A percentile compares a stretch with the other conserved stretches of the same genome.
Conservation (phyloP, 140 eudicot species). For the Erigeron philadelphicus region DNA sequence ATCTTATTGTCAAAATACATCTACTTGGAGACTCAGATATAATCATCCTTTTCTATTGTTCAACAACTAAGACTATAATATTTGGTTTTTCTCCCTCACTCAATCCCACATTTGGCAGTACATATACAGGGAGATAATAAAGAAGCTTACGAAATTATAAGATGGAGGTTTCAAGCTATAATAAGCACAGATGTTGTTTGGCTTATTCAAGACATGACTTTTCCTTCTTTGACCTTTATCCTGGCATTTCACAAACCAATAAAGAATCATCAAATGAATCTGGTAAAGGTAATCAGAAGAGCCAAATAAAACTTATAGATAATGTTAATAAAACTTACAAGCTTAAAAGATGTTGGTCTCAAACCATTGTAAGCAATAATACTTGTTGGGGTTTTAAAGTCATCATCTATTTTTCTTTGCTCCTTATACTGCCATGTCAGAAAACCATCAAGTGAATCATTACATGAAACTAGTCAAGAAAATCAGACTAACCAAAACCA, state of each 20-base stretch:
- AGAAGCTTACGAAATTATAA: slow-evolving; percentile 65
- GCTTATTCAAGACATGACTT: slow-evolving; percentile 20
- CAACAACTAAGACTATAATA: background rate
- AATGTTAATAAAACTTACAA: slow-evolving; percentile 44
- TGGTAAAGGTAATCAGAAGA: background rate
- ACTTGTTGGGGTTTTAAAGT: slow-evolving; percentile 17
- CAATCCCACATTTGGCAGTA: slow-evolving; percentile 3
- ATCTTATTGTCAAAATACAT: background rate
- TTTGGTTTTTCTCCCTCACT: background rate
- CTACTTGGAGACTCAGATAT: background rate
- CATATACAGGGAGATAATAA: slow-evolving; percentile 12
- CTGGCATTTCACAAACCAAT: slow-evolving; percentile 24
- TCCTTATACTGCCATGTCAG: slow-evolving; percentile 41
- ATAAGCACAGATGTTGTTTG: slow-evolving; percentile 49
- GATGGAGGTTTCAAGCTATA: slow-evolving; percentile 72
- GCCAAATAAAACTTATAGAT: background rate
- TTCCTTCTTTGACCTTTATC: slow-evolving; percentile 35
- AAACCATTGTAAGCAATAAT: slow-evolving; percentile 56
- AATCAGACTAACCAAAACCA: background rate
- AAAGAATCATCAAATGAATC: background rate
- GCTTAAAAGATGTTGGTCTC: slow-evolving; percentile 51
- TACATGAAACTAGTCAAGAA: slow-evolving; percentile 3
- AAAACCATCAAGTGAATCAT: slow-evolving; percentile 1
- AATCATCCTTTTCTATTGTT: slow-evolving; percentile 13
- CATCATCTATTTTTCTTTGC: slow-evolving; percentile 28